These are phyloP conservation scores for Periconia digitata DNA, from an alignment of 2,329 filamentous ascomycete genomes.

Conservation along the genomic window DNA sequence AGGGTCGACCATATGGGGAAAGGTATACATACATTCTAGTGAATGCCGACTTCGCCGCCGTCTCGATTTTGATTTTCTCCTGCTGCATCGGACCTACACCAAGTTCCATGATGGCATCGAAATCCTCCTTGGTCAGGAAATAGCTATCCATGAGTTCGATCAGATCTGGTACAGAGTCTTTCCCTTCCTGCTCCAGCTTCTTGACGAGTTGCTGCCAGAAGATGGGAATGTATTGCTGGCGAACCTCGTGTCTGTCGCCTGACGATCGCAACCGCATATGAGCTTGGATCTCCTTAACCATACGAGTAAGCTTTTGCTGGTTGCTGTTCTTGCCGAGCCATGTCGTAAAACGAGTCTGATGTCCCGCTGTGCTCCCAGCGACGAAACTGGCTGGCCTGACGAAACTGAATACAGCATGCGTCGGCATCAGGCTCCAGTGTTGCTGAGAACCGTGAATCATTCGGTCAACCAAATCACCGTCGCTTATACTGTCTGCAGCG, in stretches of 20 bases:
- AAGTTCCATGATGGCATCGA: constrained; percentile 88
- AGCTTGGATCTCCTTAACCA: constrained; percentile 90
- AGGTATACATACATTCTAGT: constrained; percentile 72
- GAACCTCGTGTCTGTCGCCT: constrained; percentile 88
- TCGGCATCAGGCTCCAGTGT: constrained; percentile 97
- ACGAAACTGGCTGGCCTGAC: constrained; percentile 88
- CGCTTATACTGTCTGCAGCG: constrained; percentile 93
- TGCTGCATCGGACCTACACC: constrained; percentile 84
- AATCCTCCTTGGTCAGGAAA: constrained; percentile 91
- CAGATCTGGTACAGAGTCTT: constrained; percentile 76
- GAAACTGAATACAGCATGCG: constrained; percentile 93
- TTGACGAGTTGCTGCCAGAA: constrained; percentile 82
- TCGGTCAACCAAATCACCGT: constrained; percentile 91
- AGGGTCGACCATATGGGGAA: not conserved
- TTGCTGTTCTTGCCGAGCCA: constrained; percentile 98
- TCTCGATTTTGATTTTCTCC: constrained; percentile 73
- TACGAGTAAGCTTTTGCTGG: constrained; percentile 69
- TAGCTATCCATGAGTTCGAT: constrained; percentile 98
- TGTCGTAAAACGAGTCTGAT: constrained; percentile 74
- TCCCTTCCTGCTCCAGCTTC: constrained; percentile 74
- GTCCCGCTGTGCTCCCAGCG: constrained; percentile 69
- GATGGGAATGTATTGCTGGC: constrained; percentile 89
- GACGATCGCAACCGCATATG: constrained; percentile 93
- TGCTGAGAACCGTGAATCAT: constrained; percentile 99
- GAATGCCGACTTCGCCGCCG: constrained; percentile 84